phyloP scores from a whole-genome alignment of 805 yeast species.

The Candida koratica region DNA sequence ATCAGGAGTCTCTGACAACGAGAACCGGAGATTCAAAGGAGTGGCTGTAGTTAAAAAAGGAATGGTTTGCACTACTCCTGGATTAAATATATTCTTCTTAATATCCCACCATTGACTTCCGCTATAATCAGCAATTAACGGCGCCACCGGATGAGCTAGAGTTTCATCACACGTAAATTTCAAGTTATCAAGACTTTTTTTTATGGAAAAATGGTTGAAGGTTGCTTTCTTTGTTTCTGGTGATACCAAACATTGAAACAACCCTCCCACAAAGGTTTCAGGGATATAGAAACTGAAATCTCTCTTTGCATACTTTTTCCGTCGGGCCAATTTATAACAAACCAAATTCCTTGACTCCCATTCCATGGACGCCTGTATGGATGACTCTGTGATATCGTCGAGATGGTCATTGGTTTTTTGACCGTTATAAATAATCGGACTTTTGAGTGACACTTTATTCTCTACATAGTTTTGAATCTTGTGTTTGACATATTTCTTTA shows the following conservation, averaged over 20 bases:
- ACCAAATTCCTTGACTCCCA: constrained; percentile 26
- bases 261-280: constrained; percentile 58
- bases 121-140: constrained; percentile 57
- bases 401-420: constrained; percentile 15
- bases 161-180: constrained; percentile 32
- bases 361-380: constrained; percentile 21
- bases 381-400: constrained; percentile 15
- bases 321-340: constrained; percentile 57
- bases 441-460: constrained; percentile 13
- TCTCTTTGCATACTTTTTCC: constrained; percentile 48
- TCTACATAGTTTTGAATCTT: constrained; percentile 21
- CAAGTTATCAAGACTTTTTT: constrained; percentile 15
- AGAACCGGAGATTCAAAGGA: constrained; percentile 32
- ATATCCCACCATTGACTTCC: constrained; percentile 44
- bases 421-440: constrained; percentile 22
- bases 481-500: constrained; percentile 9
- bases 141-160: constrained; percentile 45
- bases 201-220: constrained; percentile 15
- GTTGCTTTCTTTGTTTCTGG: constrained; percentile 21
- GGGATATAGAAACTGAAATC: constrained; percentile 49
- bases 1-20: constrained; percentile 27
- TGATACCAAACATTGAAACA: constrained; percentile 48
- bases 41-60: constrained; percentile 59
- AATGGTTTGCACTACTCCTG: constrained; percentile 40
- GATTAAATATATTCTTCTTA: constrained; percentile 18